Percentiles rank a stretch among this genome's conserved stretches.
phyloP scores from a whole-genome alignment of 2,329 filamentous ascomycete species.

The Cercospora zeina region DNA sequence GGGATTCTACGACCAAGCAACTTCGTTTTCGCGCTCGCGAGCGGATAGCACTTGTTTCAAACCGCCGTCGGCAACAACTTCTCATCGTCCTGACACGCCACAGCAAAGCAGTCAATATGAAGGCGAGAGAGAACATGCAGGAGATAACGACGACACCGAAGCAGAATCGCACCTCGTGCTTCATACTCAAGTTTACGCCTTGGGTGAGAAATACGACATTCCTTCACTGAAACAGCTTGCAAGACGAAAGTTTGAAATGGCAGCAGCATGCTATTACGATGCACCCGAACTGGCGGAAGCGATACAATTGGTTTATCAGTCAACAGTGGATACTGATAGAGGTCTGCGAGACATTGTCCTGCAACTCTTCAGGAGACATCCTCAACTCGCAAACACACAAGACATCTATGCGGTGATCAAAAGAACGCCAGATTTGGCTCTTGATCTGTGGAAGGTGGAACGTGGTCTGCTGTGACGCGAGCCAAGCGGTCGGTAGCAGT shows the following conservation, averaged over 20 bases:
- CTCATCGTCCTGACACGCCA: slow-evolving; percentile 27
- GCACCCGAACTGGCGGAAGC: slow-evolving; percentile 51
- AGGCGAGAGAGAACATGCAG: slow-evolving; percentile 42
- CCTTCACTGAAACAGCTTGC: slow-evolving; percentile 50
- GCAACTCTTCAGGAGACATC: slow-evolving; percentile 51
- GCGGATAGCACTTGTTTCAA: background rate
- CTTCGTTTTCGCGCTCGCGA: background rate
- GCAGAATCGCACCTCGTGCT: slow-evolving; percentile 47
- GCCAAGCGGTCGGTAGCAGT: slow-evolving; percentile 3
- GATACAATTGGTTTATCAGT: slow-evolving; percentile 52
- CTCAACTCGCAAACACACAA: slow-evolving; percentile 48
- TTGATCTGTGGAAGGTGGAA: slow-evolving; percentile 52
- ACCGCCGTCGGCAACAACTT: background rate
- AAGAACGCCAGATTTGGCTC: slow-evolving; percentile 50
- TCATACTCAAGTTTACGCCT: slow-evolving; percentile 52
- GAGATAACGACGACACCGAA: slow-evolving; percentile 41
- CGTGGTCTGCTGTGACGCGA: slow-evolving; percentile 43
- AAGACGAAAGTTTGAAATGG: slow-evolving; percentile 49
- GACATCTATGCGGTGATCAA: slow-evolving; percentile 50
- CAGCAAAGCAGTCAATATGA: slow-evolving; percentile 33
- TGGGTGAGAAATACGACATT: slow-evolving; percentile 55
- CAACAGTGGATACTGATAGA: slow-evolving; percentile 52
- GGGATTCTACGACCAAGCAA: slow-evolving; percentile 31
- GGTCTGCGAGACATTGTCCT: slow-evolving; percentile 52
- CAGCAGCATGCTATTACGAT: slow-evolving; percentile 48